Base-by-base conservation (phyloP, 1,139 yeast species). In the Blastobotrys capitulatus region DNA sequence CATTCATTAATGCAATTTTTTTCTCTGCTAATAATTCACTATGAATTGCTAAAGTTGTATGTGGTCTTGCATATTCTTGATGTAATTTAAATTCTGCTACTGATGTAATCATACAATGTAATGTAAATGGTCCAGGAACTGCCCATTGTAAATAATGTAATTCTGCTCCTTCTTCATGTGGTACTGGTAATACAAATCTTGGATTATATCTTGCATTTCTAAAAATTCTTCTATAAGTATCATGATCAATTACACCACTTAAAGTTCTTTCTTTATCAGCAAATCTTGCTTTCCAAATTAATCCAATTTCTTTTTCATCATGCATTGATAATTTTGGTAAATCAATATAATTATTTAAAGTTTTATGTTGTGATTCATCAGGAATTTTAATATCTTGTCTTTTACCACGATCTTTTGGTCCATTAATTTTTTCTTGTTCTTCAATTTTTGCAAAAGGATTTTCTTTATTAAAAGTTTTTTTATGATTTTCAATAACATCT, bases 111-210 rank as follows among this genome's bases (percentile, higher is more conserved):
- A 94, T 78, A 65, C 96, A 87, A 69, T 94, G 96, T 2, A 88
- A 75, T 5, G 97, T 90, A 39, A 80, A 63, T 7, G 88, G 83
- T 0, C 95, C 96, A 1, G 85, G 92, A 66, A 89, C 87, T 18
- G 82, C 76, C 98, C 98, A 94, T 69, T 94, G 98, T 18, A 89
- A 80, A 64, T 85, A 89, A 64, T 92, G 97, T 73, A 92, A 77
- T 66, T 92, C 98, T 59, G 83, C 55, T 68, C 88, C 72, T 39
- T 74, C 77, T 47, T 64, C 65, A 44, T 64, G 74, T 3, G 81
- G 74, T 39, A 73, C 59, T 3, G 76, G 76, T 40, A 72, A 60
- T 44, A 72, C 67, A 54, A 72, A 73, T 44, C 80, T 76, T 15
- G 96, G 96, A 64, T 84, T 80, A 57, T 75, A 75, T 60, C 83